A percentile compares a stretch with the other conserved stretches of the same genome.
These are phyloP conservation scores for Limnomonas spitsbergensis DNA, from an alignment of 139 green algal genomes.

Conservation along the genomic window DNA sequence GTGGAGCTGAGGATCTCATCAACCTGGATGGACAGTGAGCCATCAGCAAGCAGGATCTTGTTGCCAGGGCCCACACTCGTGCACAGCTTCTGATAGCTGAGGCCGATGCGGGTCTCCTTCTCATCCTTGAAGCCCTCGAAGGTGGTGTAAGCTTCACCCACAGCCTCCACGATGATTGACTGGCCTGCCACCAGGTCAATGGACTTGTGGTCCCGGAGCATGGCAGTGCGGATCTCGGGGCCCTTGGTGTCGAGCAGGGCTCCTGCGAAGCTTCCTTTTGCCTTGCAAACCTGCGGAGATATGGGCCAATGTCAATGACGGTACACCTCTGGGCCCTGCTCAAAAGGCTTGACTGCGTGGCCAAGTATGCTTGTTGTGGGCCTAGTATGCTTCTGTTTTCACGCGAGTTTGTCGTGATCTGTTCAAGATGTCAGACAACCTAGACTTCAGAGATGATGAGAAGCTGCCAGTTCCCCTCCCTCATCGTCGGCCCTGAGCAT, in stretches of 20 bases:
- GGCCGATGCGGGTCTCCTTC: conserved; percentile 52
- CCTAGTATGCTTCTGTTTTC: too few species aligned
- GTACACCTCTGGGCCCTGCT: too few species aligned
- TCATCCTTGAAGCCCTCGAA: conserved; percentile 47
- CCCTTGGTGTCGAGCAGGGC: conserved; percentile 64
- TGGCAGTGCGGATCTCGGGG: conserved; percentile 61
- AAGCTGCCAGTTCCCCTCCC: too few species aligned
- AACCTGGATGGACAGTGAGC: conserved; percentile 50
- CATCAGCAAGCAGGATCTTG: conserved; percentile 62
- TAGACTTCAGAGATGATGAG: too few species aligned
- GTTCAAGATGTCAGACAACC: too few species aligned
- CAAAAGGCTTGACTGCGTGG: too few species aligned
- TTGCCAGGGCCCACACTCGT: conserved; percentile 41
- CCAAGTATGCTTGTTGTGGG: too few species aligned
- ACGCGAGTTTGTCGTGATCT: too few species aligned
- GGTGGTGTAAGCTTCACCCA: conserved; percentile 50
- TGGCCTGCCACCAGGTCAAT: conserved; percentile 51
- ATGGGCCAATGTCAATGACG: too few species aligned
- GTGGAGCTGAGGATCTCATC: conserved; percentile 38
- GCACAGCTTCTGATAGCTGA: conserved; percentile 63
- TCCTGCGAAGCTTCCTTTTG: conserved; percentile 28
- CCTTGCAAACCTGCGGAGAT: conserved; percentile 38
- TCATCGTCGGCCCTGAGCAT: too few species aligned
- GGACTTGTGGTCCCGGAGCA: conserved; percentile 49
- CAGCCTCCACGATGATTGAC: conserved; percentile 54